Base-by-base conservation (phyloP, 345 rosid genomes). In the Euphorbia peplus region DNA sequence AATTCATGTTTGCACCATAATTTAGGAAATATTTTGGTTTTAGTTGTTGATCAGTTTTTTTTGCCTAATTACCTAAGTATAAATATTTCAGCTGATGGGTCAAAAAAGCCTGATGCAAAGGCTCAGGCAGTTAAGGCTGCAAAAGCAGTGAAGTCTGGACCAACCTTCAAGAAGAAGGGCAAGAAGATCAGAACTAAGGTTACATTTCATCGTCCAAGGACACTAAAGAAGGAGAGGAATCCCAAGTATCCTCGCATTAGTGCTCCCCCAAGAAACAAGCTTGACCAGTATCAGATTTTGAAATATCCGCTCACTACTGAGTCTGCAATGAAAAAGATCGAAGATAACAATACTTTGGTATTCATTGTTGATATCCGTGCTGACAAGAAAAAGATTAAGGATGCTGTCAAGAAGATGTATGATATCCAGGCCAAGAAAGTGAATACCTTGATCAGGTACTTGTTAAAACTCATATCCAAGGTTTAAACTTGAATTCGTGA, bases 291-390 rank as follows among this genome's bases (percentile, higher is more conserved):
- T 78, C 90, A 84, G 78, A 95, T 95, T 66, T 87, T 95, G 65
- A 90, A 95, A 78, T 90, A 74, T 68, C 99, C 97, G 11, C 90
- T 95, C 71, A 95, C 97, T 16, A 95, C 99, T 0, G 96, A 93
- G 71, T 87, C 92, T 1, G 97, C 99, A 0, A 95, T 95, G 97
- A 91, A 91, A 76, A 95, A 91, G 83, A 95, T 91, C 60, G 97
- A 95, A 44, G 97, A 95, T 66, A 91, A 90, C 85, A 95, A 89
- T 81, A 95, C 99, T 24, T 79, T 91, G 77, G 97, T 91, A 8
- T 95, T 95, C 84, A 95, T 95, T 50, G 99, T 95, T 37, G 96
- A 95, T 84, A 81, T 95, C 44, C 91, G 92, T 70, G 95, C 99
- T 4, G 93, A 87, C 79, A 91, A 95, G 82, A 91, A 91, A 80